phyloP scores from a whole-genome alignment of 371 early-diverging fungal species.

The Haplosporangium sp. region DNA sequence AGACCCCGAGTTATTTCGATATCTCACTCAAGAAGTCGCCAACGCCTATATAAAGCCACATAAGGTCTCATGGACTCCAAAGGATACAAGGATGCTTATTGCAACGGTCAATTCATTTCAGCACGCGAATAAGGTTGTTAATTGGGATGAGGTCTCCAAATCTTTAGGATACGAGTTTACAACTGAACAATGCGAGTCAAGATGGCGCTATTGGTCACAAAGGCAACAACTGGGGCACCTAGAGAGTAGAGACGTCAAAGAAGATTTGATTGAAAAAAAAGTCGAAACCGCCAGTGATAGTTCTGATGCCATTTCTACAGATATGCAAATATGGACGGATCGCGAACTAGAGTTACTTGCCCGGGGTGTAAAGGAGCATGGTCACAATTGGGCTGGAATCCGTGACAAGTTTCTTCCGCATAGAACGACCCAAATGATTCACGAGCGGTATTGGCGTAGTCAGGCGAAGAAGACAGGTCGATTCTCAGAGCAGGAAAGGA shows the following conservation, averaged over 20 bases:
- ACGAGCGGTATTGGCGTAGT: constrained; percentile 37
- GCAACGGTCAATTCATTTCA: constrained; percentile 25
- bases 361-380: constrained; percentile 32
- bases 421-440: constrained; percentile 27
- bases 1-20: constrained; percentile 34
- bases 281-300: background rate
- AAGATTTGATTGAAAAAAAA: background rate
- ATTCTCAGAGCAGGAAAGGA: constrained; percentile 39
- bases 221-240: background rate
- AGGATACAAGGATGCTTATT: constrained; percentile 18
- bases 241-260: background rate
- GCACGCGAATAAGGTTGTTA: constrained; percentile 1
- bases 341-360: constrained; percentile 31
- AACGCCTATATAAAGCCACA: constrained; percentile 20
- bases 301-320: background rate
- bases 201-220: constrained; percentile 42
- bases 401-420: constrained; percentile 36
- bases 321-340: constrained; percentile 36
- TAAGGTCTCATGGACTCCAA: constrained; percentile 16
- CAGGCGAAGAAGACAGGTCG: constrained; percentile 29
- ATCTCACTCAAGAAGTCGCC: constrained; percentile 21
- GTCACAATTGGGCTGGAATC: constrained; percentile 30
- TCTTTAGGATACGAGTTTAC: constrained; percentile 21
- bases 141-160: constrained; percentile 22
- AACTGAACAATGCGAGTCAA: constrained; percentile 19